Conservation (phyloP, 768 basidiomycete genomes). For the Hirschioporus abietinus region DNA sequence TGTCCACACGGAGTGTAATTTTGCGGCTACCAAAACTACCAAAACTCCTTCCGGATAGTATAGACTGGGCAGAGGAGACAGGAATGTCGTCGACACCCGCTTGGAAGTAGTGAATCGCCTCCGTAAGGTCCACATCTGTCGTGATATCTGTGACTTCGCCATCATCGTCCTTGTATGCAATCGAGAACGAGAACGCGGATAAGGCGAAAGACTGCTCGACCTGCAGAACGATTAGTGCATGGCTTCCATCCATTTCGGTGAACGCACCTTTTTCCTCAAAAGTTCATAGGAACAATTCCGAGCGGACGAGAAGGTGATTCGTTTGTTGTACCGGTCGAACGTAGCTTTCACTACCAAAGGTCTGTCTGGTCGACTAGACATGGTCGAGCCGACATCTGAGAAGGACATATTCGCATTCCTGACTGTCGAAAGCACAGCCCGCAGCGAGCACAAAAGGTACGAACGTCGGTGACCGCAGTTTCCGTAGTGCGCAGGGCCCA, state of each 20-base stretch:
- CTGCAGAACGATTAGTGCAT: slow-evolving; percentile 31
- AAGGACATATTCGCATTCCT: slow-evolving; percentile 1
- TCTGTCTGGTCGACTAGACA: slow-evolving; percentile 57
- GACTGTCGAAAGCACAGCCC: background rate
- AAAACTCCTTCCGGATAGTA: slow-evolving; percentile 60
- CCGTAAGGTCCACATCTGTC: slow-evolving; percentile 70
- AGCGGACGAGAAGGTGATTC: slow-evolving; percentile 76
- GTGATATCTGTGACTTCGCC: slow-evolving; percentile 68
- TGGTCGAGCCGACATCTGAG: slow-evolving; percentile 10
- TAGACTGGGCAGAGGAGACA: slow-evolving; percentile 66
- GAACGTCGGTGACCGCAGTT: too few species aligned
- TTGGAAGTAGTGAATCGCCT: slow-evolving; percentile 85
- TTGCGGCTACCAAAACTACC: slow-evolving; percentile 46
- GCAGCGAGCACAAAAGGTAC: background rate
- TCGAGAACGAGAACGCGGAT: slow-evolving; percentile 58
- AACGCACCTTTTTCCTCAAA: slow-evolving; percentile 66
- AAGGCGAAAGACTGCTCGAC: slow-evolving; percentile 83
- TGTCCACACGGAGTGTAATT: slow-evolving; percentile 71
- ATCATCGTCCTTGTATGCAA: slow-evolving; percentile 87
- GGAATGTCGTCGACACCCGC: slow-evolving; percentile 70
- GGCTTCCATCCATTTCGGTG: background rate
- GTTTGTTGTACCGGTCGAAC: slow-evolving; percentile 67
- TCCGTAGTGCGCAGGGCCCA: too few species aligned
- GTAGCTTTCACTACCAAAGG: slow-evolving; percentile 81
- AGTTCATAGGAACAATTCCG: slow-evolving; percentile 74